phyloP scores from a whole-genome alignment of 306 rosid species.

The Quercus suber region DNA sequence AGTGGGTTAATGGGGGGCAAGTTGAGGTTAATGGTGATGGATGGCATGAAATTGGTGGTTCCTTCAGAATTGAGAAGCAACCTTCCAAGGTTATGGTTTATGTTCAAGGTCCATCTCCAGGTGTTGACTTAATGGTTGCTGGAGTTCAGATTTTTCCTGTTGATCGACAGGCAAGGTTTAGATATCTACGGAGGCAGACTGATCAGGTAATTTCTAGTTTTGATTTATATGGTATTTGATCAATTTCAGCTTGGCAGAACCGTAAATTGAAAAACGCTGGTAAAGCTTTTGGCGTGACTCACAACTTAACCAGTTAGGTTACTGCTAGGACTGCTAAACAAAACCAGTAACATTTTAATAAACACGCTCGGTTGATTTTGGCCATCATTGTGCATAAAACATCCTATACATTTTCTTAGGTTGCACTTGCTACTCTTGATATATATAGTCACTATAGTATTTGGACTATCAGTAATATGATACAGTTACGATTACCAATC shows the following conservation, averaged over 20 bases:
- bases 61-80: conserved; percentile 89
- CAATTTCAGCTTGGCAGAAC: background rate
- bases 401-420: background rate
- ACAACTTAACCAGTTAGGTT: background rate
- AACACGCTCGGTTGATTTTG: background rate
- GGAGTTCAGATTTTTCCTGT: conserved; percentile 95
- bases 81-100: conserved; percentile 80
- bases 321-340: too few relatives aligned
- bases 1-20: conserved; percentile 96
- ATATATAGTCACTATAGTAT: background rate
- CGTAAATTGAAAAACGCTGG: conserved; percentile 11
- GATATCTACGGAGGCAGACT: conserved; percentile 57
- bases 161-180: conserved; percentile 72
- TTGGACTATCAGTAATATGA: background rate
- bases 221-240: background rate
- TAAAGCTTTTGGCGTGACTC: background rate
- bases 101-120: conserved; percentile 84
- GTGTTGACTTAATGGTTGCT: conserved; percentile 79
- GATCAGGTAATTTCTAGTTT: conserved; percentile 55
- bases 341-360: too few relatives aligned
- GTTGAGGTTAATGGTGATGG: conserved; percentile 45
- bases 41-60: conserved; percentile 96
- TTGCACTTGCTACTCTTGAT: background rate
- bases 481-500: background rate
- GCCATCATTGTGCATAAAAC: background rate